Evolutionary conservation across 768 basidiomycete genomes (phyloP), one percentile per base, ranked within the genome.

Genomic region (Collybia sp.): DNA sequence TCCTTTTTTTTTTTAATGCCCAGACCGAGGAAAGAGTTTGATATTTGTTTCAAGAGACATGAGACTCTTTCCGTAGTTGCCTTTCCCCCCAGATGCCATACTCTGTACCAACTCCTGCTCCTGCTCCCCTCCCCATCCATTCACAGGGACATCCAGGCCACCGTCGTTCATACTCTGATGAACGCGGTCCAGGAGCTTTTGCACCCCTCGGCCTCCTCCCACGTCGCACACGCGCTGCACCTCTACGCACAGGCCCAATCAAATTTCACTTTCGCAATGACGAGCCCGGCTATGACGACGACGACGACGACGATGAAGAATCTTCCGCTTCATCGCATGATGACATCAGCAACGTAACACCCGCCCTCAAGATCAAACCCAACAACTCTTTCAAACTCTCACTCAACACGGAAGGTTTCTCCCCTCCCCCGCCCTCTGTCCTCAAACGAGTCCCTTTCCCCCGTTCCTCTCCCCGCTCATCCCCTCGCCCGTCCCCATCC

Each of bases 141-240:
- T 55, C 58, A 34, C 51, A 55, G 17, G 69, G 62, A 39, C 58
- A 66, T 9, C 57, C 63, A 20, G 62, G 66, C 45, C 69, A 70
- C 49, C 63, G 67, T 33, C 62, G 68, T 40, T 64, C 65, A 12
- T 69, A 65, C 55, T 63, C 67, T 35, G 66, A 71, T 19, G 67
- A 71, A 45, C 58, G 56, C 42, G 70, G 71, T 34, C 59, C 66
- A 16, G 79, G 78, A 48, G 70, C 80, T 16, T 80, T 81, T 46
- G 65, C 66, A 13, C 61, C 74, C 10, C 64, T 82, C 38, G 68
- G 70, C 19, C 41, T 54, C 13, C 71, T 80, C 31, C 80, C 80
- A 40, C 59, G 40, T 18, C 55, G 32, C 11, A 45, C 44, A 30
- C 33, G 43, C 40, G 42, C 45, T 18, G 49, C 25, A 3, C 25